These are phyloP conservation scores for Macrophomina phaseolina DNA, from an alignment of 2,329 filamentous ascomycete species.

Conservation along the genomic window DNA sequence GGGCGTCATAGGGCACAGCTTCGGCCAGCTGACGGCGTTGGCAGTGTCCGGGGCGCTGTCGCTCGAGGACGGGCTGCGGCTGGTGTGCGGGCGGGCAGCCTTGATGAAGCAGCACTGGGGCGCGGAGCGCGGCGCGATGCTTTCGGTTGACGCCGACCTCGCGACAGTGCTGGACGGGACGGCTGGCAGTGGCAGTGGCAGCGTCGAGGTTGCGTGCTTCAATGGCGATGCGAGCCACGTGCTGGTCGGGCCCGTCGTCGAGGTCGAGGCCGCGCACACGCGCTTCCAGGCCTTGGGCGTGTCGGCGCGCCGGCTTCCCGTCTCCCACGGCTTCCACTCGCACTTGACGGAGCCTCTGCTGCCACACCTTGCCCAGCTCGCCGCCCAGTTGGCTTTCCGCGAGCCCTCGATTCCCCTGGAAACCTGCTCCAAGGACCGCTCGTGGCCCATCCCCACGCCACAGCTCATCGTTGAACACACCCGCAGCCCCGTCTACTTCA, in stretches of 20 bases:
- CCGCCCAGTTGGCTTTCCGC: background rate
- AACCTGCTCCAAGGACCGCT: background rate
- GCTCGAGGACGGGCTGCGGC: slow-evolving; percentile 5
- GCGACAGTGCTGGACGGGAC: background rate
- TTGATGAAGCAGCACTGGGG: slow-evolving; percentile 32
- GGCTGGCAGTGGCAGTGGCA: background rate
- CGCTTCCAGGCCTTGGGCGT: background rate
- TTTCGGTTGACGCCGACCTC: slow-evolving; percentile 30
- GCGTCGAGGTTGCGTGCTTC: slow-evolving; percentile 30
- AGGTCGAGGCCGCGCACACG: slow-evolving; percentile 19
- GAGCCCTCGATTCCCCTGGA: slow-evolving; percentile 28
- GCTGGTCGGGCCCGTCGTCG: slow-evolving; percentile 28
- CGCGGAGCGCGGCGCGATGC: slow-evolving; percentile 34
- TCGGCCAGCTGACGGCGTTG: slow-evolving; percentile 25
- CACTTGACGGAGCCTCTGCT: background rate
- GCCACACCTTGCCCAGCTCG: background rate
- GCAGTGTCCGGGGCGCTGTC: slow-evolving; percentile 12
- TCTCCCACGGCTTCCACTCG: slow-evolving; percentile 34
- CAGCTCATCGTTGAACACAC: background rate
- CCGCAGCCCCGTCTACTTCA: slow-evolving; percentile 28
- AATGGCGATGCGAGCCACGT: slow-evolving; percentile 30
- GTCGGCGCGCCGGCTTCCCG: slow-evolving; percentile 23
- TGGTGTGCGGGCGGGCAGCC: slow-evolving; percentile 12
- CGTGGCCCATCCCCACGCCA: background rate
- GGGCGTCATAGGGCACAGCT: slow-evolving; percentile 31